Evolutionary conservation across 805 yeast genomes (phyloP).

Genomic region (Teunomyces aglyptinius): DNA sequence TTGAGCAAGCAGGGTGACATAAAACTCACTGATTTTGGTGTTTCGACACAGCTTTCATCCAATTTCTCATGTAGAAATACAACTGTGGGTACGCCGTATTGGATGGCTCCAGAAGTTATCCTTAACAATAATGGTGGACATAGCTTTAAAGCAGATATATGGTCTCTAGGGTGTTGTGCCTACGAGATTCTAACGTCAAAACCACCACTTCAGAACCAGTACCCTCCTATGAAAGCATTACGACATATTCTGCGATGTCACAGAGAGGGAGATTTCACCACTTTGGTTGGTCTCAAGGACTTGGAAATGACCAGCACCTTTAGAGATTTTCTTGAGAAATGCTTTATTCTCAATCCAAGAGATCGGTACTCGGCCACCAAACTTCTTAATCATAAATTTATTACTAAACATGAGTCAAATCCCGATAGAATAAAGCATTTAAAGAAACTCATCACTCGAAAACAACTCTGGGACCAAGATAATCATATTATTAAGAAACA

Average conservation of each 20-base stretch:
- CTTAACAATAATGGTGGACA: conserved; percentile 58
- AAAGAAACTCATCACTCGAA: conserved; percentile 32
- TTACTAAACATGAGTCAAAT: conserved; percentile 17
- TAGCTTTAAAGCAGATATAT: conserved; percentile 62
- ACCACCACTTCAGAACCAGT: conserved; percentile 57
- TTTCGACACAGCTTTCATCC: conserved; percentile 41
- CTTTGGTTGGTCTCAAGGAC: conserved; percentile 24
- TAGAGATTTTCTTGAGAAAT: conserved; percentile 31
- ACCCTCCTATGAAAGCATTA: conserved; percentile 45
- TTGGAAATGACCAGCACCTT: conserved; percentile 22
- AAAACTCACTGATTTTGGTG: conserved; percentile 47
- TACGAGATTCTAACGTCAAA: conserved; percentile 69
- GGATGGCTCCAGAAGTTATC: conserved; percentile 66
- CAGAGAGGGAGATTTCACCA: conserved; percentile 28
- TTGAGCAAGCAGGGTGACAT: conserved; percentile 37
- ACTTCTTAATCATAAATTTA: conserved; percentile 34
- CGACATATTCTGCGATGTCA: conserved; percentile 34
- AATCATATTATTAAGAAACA: conserved; percentile 30
- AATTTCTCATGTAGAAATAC: conserved; percentile 44
- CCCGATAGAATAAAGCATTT: conserved; percentile 16
- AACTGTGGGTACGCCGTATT: conserved; percentile 57
- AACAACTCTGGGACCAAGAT: conserved; percentile 39
- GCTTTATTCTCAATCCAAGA: conserved; percentile 34
- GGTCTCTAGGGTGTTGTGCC: conserved; percentile 80
- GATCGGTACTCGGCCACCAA: conserved; percentile 30